Evolutionary conservation across 768 basidiomycete species (phyloP).

Genomic region (Tubosaeta sp.): DNA sequence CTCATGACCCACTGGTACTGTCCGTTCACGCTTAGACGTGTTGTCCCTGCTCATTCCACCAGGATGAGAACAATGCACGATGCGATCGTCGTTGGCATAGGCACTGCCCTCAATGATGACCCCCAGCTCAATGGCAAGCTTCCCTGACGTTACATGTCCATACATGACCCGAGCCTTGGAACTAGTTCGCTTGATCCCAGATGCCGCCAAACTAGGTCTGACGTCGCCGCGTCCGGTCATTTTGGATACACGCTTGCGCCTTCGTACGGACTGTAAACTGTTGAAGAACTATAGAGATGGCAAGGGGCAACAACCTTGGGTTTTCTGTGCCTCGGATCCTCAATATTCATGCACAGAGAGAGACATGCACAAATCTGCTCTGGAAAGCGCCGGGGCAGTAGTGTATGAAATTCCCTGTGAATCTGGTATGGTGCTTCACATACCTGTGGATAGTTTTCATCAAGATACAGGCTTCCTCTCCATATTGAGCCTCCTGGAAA

Average conservation of each 20-base stretch:
- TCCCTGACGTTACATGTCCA: neutral
- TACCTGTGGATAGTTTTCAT: neutral
- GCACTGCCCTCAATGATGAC: slow-evolving; percentile 86
- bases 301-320: slow-evolving; percentile 65
- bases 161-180: neutral
- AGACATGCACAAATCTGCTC: slow-evolving; percentile 35
- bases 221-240: slow-evolving; percentile 78
- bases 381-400: slow-evolving; percentile 65
- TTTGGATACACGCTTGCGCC: slow-evolving; percentile 71
- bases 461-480: slow-evolving; percentile 34
- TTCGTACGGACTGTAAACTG: slow-evolving; percentile 64
- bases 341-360: slow-evolving; percentile 12
- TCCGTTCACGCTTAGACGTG: neutral
- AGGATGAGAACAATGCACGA: slow-evolving; percentile 94
- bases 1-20: slow-evolving; percentile 87
- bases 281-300: slow-evolving; percentile 58
- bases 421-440: slow-evolving; percentile 31
- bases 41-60: slow-evolving; percentile 3
- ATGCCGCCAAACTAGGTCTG: slow-evolving; percentile 28
- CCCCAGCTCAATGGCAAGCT: slow-evolving; percentile 87
- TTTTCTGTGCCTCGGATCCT: slow-evolving; percentile 45
- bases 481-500: slow-evolving; percentile 46
- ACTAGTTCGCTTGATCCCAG: slow-evolving; percentile 55
- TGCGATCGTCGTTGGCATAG: slow-evolving; percentile 86
- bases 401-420: slow-evolving; percentile 48